phyloP scores from a whole-genome alignment of 1,139 yeast species.

The Arxiozyma heterogenica region DNA sequence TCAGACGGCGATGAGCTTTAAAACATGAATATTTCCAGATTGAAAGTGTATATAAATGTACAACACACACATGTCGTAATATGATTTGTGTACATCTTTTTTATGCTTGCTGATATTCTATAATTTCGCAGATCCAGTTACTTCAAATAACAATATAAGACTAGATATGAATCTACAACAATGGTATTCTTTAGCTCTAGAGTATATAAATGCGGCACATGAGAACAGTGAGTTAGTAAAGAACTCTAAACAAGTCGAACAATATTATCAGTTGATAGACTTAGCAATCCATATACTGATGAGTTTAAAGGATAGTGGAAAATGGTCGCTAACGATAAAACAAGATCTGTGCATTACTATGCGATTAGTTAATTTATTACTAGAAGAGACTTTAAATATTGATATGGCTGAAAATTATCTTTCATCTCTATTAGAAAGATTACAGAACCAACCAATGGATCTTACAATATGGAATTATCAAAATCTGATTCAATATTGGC shows the following conservation, averaged over 20 bases:
- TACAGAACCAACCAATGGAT: constrained; percentile 14
- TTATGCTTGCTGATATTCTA: neutral
- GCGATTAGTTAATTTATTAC: constrained; percentile 17
- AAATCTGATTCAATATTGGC: constrained; percentile 19
- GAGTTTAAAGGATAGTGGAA: constrained; percentile 12
- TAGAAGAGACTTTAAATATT: constrained; percentile 21
- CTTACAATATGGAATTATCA: constrained; percentile 12
- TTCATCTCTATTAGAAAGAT: constrained; percentile 19
- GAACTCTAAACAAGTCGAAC: constrained; percentile 15
- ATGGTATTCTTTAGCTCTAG: constrained; percentile 2
- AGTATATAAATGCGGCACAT: constrained; percentile 1
- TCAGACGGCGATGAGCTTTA: neutral
- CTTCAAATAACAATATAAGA: neutral
- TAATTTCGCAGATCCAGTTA: neutral
- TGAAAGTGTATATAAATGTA: too few relatives aligned
- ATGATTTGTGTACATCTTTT: too few relatives aligned
- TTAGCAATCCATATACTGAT: constrained; percentile 18
- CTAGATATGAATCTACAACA: neutral
- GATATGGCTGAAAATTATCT: constrained; percentile 26
- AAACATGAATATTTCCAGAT: neutral
- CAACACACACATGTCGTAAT: neutral
- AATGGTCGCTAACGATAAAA: constrained; percentile 17
- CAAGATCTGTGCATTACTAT: constrained; percentile 22
- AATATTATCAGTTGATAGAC: constrained; percentile 23
- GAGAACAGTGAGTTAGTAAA: constrained; percentile 7